phyloP scores from a whole-genome alignment of 2,329 filamentous ascomycete species.

The Rosellinia necatrix region DNA sequence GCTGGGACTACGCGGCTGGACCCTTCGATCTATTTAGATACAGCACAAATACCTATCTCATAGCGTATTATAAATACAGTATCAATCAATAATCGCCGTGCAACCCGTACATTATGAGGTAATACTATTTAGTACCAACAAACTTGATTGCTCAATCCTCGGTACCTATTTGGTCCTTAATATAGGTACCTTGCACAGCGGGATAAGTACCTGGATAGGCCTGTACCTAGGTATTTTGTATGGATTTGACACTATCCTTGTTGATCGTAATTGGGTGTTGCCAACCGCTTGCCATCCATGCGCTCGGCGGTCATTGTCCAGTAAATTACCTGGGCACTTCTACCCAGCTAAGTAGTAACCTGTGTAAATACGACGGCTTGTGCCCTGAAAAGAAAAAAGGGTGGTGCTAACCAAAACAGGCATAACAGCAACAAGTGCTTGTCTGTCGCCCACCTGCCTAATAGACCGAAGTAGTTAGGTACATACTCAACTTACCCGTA shows the following conservation, averaged over 20 bases:
- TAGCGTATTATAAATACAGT: not conserved
- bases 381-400: not conserved
- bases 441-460: not conserved
- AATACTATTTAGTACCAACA: no score
- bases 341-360: no score
- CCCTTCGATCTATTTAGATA: not conserved
- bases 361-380: constrained; percentile 3
- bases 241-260: not conserved
- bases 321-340: constrained; percentile 25
- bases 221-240: not conserved
- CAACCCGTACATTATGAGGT: not conserved
- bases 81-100: not conserved
- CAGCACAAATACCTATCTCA: not conserved
- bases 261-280: not conserved
- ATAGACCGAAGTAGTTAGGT: no score
- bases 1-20: not conserved
- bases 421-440: constrained; percentile 6
- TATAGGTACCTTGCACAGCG: no score
- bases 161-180: no score
- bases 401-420: not conserved
- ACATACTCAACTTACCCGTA: constrained; percentile 7
- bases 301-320: constrained; percentile 9
- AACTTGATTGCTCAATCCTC: no score
- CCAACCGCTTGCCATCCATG: no score
- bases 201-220: no score